A percentile compares a stretch with the other conserved stretches of the same genome.
phyloP scores from a whole-genome alignment of 164 flowering plant species.

The Pachysandra terminalis region DNA sequence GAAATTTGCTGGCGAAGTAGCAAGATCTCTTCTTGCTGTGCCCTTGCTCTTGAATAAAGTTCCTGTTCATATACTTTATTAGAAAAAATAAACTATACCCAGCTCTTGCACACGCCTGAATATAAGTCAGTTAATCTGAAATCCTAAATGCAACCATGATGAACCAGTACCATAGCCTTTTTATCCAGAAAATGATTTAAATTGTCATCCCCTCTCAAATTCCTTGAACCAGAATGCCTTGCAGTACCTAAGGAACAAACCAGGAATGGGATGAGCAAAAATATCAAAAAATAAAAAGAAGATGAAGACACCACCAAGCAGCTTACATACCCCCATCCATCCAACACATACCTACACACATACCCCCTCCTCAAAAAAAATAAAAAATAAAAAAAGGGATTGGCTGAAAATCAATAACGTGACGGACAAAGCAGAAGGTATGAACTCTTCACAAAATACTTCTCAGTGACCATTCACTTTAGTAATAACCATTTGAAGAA shows the following conservation, averaged over 20 bases:
- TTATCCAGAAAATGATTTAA: conserved; percentile 32
- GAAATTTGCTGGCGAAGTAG: conserved; percentile 63
- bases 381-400: neutral
- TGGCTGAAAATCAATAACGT: conserved; percentile 4
- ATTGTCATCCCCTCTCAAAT: conserved; percentile 29
- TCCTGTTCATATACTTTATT: conserved; percentile 37
- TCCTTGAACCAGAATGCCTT: conserved; percentile 26
- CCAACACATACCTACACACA: too few relatives aligned
- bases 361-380: too few relatives aligned
- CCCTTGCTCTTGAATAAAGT: conserved; percentile 43
- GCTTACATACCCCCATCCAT: too few relatives aligned
- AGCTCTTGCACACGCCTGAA: neutral
- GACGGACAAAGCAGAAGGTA: neutral
- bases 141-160: conserved; percentile 1
- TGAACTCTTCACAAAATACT: conserved; percentile 4
- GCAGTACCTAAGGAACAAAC: conserved; percentile 32
- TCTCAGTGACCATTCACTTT: neutral
- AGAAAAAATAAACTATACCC: conserved; percentile 7
- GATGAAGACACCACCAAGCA: too few relatives aligned
- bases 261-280: conserved; percentile 1
- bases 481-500: conserved; percentile 35
- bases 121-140: neutral
- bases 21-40: conserved; percentile 63
- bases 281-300: neutral
- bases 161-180: conserved; percentile 48